Evolutionary conservation across 2,329 filamentous ascomycete genomes (phyloP), one percentile per base, ranked within the genome.

Genomic region (Torrubiellomyces zombiae): DNA sequence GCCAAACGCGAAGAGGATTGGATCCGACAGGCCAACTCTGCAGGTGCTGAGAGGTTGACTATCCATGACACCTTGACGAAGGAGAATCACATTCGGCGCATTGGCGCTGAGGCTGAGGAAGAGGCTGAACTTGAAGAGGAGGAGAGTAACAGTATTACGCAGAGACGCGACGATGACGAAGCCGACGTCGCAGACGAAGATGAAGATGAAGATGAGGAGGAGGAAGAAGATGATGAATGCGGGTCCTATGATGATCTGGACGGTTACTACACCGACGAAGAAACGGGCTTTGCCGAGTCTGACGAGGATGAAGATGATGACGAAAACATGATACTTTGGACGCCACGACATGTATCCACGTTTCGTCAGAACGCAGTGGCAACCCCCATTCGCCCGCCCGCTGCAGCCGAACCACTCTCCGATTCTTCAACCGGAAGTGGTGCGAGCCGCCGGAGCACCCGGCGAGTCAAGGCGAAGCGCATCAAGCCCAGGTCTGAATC

Each of bases 81-180:
- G 51, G 89, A 98, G 52, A 83, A 82, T 33, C 72, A 71, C 16
- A 89, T 98, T 33, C 75, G 86, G 24, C 74, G 78, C 32, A 56
- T 95, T 14, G 86, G 74, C 23, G 75, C 81, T 44, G 86, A 98
- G 50, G 89, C 75, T 2, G 89, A 95, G 44, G 81, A 91, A 40
- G 89, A 95, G 50, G 85, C 74, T 4, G 56, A 75, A 7, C 61
- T 77, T 28, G 75, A 81, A 28, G 74, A 80, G 24, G 71, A 76
- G n/a, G 71, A 75, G 6, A 46, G 48, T 2, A 53, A 54, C 7
- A 53, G 56, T 9, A 43, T 49, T 4, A 43, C 23, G 43, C 14
- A 56, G 2, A 57, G n/a, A n/a, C n/a, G 59, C 0, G 55, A 56
- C 1, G 56, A 58, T 0, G 57, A 63, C 1, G 60, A 62, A 0